Evolutionary conservation across 129 eudicot genomes (phyloP), one percentile per base, ranked within the genome.

Genomic region (Helianthus annuus): DNA sequence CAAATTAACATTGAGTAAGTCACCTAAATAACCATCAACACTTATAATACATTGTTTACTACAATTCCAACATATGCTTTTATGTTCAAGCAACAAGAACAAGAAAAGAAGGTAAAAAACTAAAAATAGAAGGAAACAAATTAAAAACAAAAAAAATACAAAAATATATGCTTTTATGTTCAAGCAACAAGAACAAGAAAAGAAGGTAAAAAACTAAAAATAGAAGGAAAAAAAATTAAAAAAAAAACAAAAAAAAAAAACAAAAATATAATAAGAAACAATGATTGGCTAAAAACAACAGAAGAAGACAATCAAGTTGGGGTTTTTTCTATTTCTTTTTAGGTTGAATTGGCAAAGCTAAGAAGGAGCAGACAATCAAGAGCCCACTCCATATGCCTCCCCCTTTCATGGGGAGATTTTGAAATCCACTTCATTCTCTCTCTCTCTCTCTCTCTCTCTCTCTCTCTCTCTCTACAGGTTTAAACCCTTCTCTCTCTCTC

Each of bases 391-490:
- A 64, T 52, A 53, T 44, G 45, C 32, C 57, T 53, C 66, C 60
- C 46, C 16, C 11, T 9, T 58, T 40, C 68, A 6, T 72, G 68
- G 58, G 76, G 76, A 60, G 39, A 68, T 61, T 59, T 38, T 29
- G 4, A 17, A 17, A 17, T 55, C 74, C 79, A 66, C 48, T 71
- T 72, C 77, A 48, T 1, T 42, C 46, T 42, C 46, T 42, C 80
- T 40, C 57, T 29, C 17, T 27, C 15, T 10, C 63, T 72, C 46
- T 45, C 32, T 59, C 48, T n/a, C n/a, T 42, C 66, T 64, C 71
- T 42, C 6, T 71, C 74, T n/a, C 57, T 29, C 17, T 27, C 15
- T 10, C 63, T 72, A 64, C 75, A 73, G 76, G 76, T 76, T 77
- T 5, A 63, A 60, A 36, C 40, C 57, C 59, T 1, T 24, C 46